phyloP scores from a whole-genome alignment of 805 yeast species.

The Starmerella riodocensis region DNA sequence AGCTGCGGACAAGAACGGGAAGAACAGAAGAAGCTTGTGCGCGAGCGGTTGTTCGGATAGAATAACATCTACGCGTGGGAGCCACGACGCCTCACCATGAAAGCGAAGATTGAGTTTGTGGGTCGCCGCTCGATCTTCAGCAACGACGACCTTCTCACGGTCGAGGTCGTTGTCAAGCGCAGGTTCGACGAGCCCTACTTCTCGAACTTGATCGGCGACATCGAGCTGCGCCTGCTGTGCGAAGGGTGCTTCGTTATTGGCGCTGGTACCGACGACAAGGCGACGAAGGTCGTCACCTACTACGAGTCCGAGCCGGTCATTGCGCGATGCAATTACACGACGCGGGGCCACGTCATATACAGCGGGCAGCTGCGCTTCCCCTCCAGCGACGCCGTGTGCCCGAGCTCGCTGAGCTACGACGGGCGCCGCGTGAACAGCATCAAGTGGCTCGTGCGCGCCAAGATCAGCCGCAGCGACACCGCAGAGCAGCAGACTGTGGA shows the following conservation, averaged over 20 bases:
- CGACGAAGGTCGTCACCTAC: neutral
- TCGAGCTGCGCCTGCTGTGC: slow-evolving; percentile 5
- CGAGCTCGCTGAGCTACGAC: slow-evolving; percentile 9
- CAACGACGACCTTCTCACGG: slow-evolving; percentile 8
- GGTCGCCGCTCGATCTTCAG: slow-evolving; percentile 6
- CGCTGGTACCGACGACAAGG: neutral
- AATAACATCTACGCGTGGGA: too few species aligned
- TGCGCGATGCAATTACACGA: slow-evolving; percentile 2
- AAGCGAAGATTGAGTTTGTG: slow-evolving; percentile 2
- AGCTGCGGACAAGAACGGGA: too few species aligned
- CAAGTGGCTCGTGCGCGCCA: slow-evolving; percentile 10
- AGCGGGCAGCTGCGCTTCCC: slow-evolving; percentile 11
- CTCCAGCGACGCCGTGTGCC: neutral
- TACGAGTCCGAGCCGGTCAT: slow-evolving; percentile 5
- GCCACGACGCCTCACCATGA: slow-evolving; percentile 6
- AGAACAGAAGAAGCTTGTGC: too few species aligned
- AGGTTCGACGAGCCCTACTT: neutral
- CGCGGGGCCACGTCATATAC: neutral
- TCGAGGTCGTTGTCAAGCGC: slow-evolving; percentile 3
- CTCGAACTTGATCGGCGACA: neutral
- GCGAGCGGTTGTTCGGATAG: too few species aligned
- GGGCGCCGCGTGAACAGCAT: neutral
- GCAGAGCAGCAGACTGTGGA: neutral
- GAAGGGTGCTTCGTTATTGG: slow-evolving; percentile 3
- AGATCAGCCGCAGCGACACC: neutral